phyloP scores from a whole-genome alignment of 495 filamentous ascomycete species.

The Emericellopsis terricola region DNA sequence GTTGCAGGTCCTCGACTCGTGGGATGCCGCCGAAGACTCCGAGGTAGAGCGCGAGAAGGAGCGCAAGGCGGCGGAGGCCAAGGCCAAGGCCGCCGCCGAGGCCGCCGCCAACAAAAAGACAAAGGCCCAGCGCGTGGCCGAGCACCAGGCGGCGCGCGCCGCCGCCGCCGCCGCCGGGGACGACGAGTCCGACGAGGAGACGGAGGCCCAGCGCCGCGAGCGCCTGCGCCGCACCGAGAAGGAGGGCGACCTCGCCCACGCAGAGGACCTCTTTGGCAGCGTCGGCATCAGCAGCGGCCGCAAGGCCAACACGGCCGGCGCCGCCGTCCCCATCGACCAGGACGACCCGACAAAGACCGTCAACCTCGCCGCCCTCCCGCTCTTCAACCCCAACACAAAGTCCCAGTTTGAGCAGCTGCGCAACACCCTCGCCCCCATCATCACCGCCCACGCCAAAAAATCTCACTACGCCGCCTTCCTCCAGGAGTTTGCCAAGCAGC shows the following conservation, averaged over 20 bases:
- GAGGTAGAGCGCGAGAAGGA: constrained; percentile 93
- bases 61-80: constrained; percentile 66
- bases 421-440: constrained; percentile 55
- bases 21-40: constrained; percentile 94
- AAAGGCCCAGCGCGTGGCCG: constrained; percentile 74
- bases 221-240: constrained; percentile 62
- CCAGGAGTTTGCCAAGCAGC: constrained; percentile 74
- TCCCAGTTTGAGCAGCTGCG: constrained; percentile 62
- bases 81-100: constrained; percentile 76
- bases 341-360: constrained; percentile 58
- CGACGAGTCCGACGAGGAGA: constrained; percentile 44
- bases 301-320: constrained; percentile 31
- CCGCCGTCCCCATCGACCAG: constrained; percentile 47
- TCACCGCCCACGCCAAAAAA: constrained; percentile 63
- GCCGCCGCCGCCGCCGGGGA: constrained; percentile 29
- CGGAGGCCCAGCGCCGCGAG: constrained; percentile 50
- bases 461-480: constrained; percentile 76
- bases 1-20: constrained; percentile 74
- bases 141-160: constrained; percentile 38
- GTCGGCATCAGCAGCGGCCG: constrained; percentile 58
- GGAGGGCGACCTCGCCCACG: constrained; percentile 78
- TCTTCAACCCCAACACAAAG: constrained; percentile 85
- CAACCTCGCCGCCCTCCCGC: constrained; percentile 55
- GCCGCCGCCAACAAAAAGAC: constrained; percentile 89
- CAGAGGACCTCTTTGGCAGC: constrained; percentile 74